phyloP scores from a whole-genome alignment of 352 stramenopile genomes.

The Phytopythium kandeliae region DNA sequence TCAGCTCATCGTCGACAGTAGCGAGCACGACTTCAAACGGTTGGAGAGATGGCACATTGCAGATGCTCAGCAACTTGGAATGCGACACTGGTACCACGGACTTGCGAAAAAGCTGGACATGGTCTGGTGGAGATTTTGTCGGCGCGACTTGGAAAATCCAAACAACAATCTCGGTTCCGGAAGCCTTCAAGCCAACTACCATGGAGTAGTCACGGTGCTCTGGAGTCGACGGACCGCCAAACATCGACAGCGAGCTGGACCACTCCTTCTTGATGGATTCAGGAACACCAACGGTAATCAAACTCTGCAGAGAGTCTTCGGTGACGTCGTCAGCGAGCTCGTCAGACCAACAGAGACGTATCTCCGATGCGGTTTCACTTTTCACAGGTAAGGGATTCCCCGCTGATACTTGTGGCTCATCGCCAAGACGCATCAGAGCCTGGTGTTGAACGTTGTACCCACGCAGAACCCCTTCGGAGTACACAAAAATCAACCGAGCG shows the following conservation, averaged over 20 bases:
- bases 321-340: conserved; percentile 13
- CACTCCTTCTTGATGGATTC: conserved; percentile 53
- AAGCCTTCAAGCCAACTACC: conserved; percentile 38
- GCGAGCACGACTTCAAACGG: conserved; percentile 41
- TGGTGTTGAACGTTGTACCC: conserved; percentile 1
- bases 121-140: conserved; percentile 6
- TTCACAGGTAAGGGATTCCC: not conserved
- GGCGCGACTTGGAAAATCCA: conserved; percentile 55
- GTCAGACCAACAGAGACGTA: conserved; percentile 19
- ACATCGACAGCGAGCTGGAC: conserved; percentile 33
- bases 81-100: conserved; percentile 24
- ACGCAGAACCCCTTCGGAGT: not conserved
- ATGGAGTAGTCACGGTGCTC: conserved; percentile 53
- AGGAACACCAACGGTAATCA: conserved; percentile 30
- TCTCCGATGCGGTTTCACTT: not conserved
- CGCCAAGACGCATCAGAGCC: not conserved
- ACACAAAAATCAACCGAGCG: conserved; percentile 1
- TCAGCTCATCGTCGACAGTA: conserved; percentile 30
- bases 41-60: conserved; percentile 36
- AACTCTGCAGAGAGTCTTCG: conserved; percentile 15
- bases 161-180: conserved; percentile 28
- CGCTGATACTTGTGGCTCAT: not conserved
- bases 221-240: conserved; percentile 10
- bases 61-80: conserved; percentile 27
- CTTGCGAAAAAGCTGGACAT: conserved; percentile 42